Evolutionary conservation across 2,329 filamentous ascomycete genomes (phyloP), one percentile per base, ranked within the genome.

Genomic region (Akanthomyces uredinophilus): DNA sequence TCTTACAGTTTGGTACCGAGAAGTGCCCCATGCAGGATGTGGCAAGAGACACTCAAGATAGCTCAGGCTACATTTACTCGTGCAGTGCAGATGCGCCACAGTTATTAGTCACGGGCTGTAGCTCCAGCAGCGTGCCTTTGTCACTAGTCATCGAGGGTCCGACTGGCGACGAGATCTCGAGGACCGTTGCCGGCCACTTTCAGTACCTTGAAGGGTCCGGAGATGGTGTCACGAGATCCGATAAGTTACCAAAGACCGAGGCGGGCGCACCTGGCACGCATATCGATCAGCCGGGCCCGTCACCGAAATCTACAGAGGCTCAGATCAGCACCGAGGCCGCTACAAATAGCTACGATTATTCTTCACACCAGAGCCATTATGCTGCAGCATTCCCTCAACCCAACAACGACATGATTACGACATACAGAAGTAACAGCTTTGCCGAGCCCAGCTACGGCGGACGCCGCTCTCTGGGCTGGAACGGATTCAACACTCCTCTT

Each of bases 1-100:
- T 78, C 66, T 75, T 96, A 60, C 83, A 87, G 52, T 96, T 96
- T 74, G 92, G 91, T n/a, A 81, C 83, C n/a, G 85, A 89, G 69
- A 87, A 87, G 73, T 89, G 87, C 73, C 68, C 72, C 1, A 70
- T 73, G n/a, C 80, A 85, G 60, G 82, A 87, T 61, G 80, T 92
- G 27, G 81, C 84, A 51, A 87, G 88, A 71, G 77, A 78, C 71
- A 81, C 75, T 67, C 84, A 79, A 76, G 83, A 87, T 64, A 75
- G 73, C 60, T 77, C 83, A 66, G 83, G 85, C 22, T 90, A 85
- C 72, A 83, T 87, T 65, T 96, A 95, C 74, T 83, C 83, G 35
- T 81, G 96, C 68, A 85, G 84, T 51, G 85, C 87, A 46, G 87
- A 91, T 62, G 90, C 88, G 37, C 93, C 93, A 52, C 82, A 81